phyloP scores from a whole-genome alignment of 352 stramenopile genomes.

The Pythium coloratum region DNA sequence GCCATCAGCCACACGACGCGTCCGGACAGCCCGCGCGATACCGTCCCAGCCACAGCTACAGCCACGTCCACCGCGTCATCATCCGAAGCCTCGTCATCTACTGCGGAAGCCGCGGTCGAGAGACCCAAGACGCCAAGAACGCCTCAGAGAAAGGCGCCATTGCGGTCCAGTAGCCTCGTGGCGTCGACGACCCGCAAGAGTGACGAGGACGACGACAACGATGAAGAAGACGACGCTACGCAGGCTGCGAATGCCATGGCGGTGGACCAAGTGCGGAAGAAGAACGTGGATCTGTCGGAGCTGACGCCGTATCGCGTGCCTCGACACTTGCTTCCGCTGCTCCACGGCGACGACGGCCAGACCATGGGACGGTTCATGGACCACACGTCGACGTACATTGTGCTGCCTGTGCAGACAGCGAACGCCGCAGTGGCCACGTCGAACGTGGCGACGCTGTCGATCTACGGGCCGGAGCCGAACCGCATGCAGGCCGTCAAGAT shows the following conservation, averaged over 20 bases:
- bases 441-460: slow-evolving; percentile 56
- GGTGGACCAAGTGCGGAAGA: slow-evolving; percentile 51
- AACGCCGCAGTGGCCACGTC: slow-evolving; percentile 9
- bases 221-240: slow-evolving; percentile 26
- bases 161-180: slow-evolving; percentile 16
- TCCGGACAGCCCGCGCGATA: slow-evolving; percentile 12
- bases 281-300: slow-evolving; percentile 75
- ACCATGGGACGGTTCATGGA: slow-evolving; percentile 81
- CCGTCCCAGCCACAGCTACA: slow-evolving; percentile 3
- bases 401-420: slow-evolving; percentile 39
- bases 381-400: slow-evolving; percentile 77
- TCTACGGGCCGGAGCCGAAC: slow-evolving; percentile 63
- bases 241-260: slow-evolving; percentile 39
- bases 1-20: slow-evolving; percentile 40
- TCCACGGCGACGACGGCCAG: slow-evolving; percentile 67
- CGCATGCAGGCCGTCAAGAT: slow-evolving; percentile 55
- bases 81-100: not conserved
- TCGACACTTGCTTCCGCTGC: slow-evolving; percentile 55
- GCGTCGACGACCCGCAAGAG: not conserved
- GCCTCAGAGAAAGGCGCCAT: not conserved
- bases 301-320: slow-evolving; percentile 78
- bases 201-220: slow-evolving; percentile 4
- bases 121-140: slow-evolving; percentile 1
- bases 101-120: not conserved
- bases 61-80: not conserved